Percentiles rank a stretch among this genome's conserved stretches.
Conservation (phyloP, 345 rosid genomes). For the Boechera divaricarpa region DNA sequence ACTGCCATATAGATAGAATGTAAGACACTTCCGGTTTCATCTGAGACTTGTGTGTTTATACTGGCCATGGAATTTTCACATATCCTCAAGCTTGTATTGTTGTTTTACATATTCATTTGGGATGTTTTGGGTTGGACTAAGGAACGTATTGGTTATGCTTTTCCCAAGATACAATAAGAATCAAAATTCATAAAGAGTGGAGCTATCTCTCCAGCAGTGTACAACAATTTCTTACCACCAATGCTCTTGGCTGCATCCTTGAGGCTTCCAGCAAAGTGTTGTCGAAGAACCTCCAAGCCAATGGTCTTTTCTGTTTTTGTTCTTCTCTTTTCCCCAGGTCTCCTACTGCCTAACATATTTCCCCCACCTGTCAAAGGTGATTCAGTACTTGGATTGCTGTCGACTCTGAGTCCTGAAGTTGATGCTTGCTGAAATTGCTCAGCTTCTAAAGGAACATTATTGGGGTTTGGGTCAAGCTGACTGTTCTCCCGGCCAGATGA, state of each 20-base stretch:
- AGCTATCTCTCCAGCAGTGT: conserved; percentile 30
- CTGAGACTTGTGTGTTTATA: conserved; percentile 1
- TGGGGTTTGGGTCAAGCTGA: conserved; percentile 44
- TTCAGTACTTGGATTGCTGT: conserved; percentile 41
- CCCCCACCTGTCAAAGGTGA: conserved; percentile 47
- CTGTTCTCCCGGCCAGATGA: conserved; percentile 51
- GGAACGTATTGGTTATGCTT: conserved; percentile 21
- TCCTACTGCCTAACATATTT: conserved; percentile 50
- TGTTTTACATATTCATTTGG: conserved; percentile 8
- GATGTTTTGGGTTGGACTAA: conserved; percentile 1
- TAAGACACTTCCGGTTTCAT: background rate
- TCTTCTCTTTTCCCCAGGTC: conserved; percentile 64
- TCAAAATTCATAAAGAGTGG: conserved; percentile 16
- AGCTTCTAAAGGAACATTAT: conserved; percentile 49
- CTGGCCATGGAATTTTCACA: background rate
- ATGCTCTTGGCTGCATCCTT: conserved; percentile 95
- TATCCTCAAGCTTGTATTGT: background rate
- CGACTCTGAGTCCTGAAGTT: conserved; percentile 45
- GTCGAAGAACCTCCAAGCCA: conserved; percentile 84
- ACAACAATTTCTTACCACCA: conserved; percentile 67
- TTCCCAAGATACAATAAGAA: conserved; percentile 23
- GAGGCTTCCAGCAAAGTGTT: conserved; percentile 93
- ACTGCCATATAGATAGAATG: conserved; percentile 3
- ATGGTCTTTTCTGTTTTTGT: conserved; percentile 83
- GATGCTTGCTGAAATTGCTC: conserved; percentile 47